Evolutionary conservation across 2,329 filamentous ascomycete species (phyloP).

Genomic region (Colletotrichum falcatum): DNA sequence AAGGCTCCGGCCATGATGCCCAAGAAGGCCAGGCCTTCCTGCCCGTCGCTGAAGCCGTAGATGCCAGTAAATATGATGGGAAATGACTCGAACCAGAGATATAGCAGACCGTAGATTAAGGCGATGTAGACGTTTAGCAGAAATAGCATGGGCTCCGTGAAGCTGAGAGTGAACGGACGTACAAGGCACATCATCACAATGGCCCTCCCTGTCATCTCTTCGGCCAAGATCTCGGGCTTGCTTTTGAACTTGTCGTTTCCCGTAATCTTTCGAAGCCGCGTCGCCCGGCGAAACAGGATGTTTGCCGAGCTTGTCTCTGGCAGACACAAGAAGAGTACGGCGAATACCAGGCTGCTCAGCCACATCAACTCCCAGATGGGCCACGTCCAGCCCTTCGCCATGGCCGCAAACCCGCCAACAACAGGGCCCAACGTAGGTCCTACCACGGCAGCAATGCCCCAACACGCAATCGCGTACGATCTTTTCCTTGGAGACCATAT

Average conservation of each 20-base stretch:
- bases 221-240: constrained; percentile 30
- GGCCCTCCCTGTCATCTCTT: constrained; percentile 40
- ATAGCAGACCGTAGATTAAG: constrained; percentile 65
- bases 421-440: constrained; percentile 32
- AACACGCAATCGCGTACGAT: constrained; percentile 27
- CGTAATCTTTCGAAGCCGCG: constrained; percentile 39
- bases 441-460: constrained; percentile 24
- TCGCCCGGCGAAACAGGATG: constrained; percentile 43
- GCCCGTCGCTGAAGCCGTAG: constrained; percentile 63
- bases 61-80: constrained; percentile 53
- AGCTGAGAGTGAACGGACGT: constrained; percentile 49
- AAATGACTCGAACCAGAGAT: constrained; percentile 71
- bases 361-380: constrained; percentile 45
- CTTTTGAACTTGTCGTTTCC: constrained; percentile 32
- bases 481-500: constrained; percentile 37
- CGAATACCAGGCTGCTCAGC: constrained; percentile 40
- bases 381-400: constrained; percentile 44
- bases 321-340: constrained; percentile 44
- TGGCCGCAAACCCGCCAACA: constrained; percentile 31
- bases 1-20: constrained; percentile 68
- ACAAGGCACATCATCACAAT: constrained; percentile 44
- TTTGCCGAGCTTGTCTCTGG: constrained; percentile 45
- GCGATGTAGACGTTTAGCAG: constrained; percentile 54
- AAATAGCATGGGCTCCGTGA: constrained; percentile 51
- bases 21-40: constrained; percentile 71